Base-by-base conservation (phyloP, 495 filamentous ascomycete species). In the Xylaria longipes region DNA sequence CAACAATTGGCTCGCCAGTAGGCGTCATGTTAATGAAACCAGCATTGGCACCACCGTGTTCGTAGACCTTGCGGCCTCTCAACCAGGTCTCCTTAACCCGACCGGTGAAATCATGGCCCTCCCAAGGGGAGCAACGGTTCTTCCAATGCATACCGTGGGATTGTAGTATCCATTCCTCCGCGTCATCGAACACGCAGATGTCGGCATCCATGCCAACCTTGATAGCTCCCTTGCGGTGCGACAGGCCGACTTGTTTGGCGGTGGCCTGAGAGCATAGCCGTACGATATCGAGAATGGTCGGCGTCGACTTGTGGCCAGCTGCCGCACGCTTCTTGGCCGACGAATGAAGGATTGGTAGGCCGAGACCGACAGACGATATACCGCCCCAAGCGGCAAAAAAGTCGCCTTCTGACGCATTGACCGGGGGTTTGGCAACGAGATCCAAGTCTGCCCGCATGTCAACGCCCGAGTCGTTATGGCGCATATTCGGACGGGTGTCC, bases 381-480 rank as follows among this genome's bases (percentile, higher is more conserved):
- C 96, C 96, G 54, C 96, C 96, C 96, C 96, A 99, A 1, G 95
- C 94, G 25, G 92, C 88, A 81, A 97, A 94, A 87, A 99, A 99
- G 82, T 98, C 92, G 52, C 95, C 94, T 12, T 82, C 79, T 65
- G 33, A 68, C 52, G 25, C n/a, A 43, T 11, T 65, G 31, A 11
- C 22, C 20, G 12, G n/a, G 43, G 39, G 6, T 66, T 62, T 72
- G 2, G 20, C 1, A 12, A 35, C 46, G 1, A 39, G 8, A 1
- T 64, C 45, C 20, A 71, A 17, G 22, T 78, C 75, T 8, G 78
- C 78, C 9, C 82, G 79, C 76, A 86, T 79, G 64, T 86, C 85
- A 54, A 85, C 76, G 57, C 83, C 84, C 0, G 84, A 85, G 71
- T 87, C 85, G 50, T 74, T 75, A 70, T 84, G 82, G 72, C 70